phyloP scores from a whole-genome alignment of 306 rosid species.

The Ochetophila trinervis region DNA sequence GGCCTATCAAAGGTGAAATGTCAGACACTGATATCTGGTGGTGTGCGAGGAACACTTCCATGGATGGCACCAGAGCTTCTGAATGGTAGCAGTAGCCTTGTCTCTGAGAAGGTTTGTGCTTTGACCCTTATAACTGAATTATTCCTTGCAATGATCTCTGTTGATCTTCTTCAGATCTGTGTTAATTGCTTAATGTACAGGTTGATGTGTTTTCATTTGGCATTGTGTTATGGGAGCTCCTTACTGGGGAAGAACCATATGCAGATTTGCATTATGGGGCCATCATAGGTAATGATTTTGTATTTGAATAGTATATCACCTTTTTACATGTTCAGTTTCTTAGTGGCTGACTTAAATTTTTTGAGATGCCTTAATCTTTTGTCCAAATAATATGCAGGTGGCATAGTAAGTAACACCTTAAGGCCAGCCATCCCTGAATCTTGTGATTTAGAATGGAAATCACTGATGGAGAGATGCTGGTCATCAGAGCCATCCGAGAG shows the following conservation, averaged over 20 bases:
- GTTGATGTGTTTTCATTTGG: conserved; percentile 90
- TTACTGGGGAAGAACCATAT: conserved; percentile 85
- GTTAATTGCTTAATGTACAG: conserved; percentile 25
- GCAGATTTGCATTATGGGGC: conserved; percentile 87
- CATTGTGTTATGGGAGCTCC: conserved; percentile 88
- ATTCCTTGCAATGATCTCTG: background rate
- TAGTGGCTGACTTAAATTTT: conserved; percentile 9
- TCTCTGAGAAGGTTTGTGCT: conserved; percentile 78
- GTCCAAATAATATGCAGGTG: conserved; percentile 48
- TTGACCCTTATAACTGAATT: background rate
- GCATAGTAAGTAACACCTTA: conserved; percentile 89
- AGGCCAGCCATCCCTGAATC: conserved; percentile 68
- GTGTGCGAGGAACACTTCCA: conserved; percentile 92
- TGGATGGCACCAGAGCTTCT: conserved; percentile 97
- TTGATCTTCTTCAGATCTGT: background rate
- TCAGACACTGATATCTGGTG: conserved; percentile 80
- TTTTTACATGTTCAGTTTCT: background rate
- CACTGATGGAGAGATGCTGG: conserved; percentile 88
- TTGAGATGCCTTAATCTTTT: conserved; percentile 4
- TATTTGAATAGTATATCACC: background rate
- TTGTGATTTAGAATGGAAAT: conserved; percentile 74
- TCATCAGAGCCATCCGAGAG: conserved; percentile 80
- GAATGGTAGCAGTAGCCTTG: conserved; percentile 90
- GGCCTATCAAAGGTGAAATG: conserved; percentile 94
- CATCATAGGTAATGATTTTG: conserved; percentile 58